Evolutionary conservation across 257 asterid species (phyloP).

Genomic region (Sherardia arvensis): DNA sequence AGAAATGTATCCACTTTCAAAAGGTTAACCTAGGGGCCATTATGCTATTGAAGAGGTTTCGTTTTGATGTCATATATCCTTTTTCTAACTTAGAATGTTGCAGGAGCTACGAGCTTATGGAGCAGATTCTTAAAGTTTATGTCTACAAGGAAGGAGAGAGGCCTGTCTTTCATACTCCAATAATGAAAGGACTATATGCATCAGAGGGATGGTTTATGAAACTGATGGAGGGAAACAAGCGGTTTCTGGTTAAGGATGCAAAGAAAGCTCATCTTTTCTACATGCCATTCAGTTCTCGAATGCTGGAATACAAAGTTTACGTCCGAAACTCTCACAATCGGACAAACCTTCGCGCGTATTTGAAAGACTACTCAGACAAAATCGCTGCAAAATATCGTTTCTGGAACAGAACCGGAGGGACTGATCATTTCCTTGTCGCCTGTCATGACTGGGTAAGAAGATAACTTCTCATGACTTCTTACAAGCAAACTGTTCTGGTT

Average conservation of each 20-base stretch:
- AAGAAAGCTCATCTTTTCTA: conserved; percentile 76
- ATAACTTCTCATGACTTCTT: not conserved
- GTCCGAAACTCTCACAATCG: conserved; percentile 73
- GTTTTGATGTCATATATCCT: not conserved
- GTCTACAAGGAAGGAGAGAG: conserved; percentile 73
- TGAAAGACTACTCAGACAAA: conserved; percentile 62
- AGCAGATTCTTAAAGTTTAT: conserved; percentile 54
- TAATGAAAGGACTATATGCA: conserved; percentile 71
- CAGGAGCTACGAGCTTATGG: conserved; percentile 94
- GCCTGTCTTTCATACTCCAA: conserved; percentile 84
- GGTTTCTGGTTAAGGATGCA: conserved; percentile 63
- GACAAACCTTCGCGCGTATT: conserved; percentile 56
- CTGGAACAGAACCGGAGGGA: conserved; percentile 93
- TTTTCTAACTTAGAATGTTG: not conserved
- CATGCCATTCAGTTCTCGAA: conserved; percentile 81
- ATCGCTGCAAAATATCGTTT: conserved; percentile 71
- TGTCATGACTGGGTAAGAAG: conserved; percentile 91
- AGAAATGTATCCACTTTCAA: conserved; percentile 71
- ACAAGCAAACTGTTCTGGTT: too few relatives aligned
- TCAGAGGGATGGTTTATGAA: conserved; percentile 98
- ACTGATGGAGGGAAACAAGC: conserved; percentile 74
- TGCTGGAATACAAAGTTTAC: conserved; percentile 52
- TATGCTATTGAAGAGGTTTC: not conserved
- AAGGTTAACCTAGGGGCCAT: conserved; percentile 51
- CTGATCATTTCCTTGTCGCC: conserved; percentile 90